phyloP scores from a whole-genome alignment of 2,329 filamentous ascomycete species.

The Calonectria honghensis region DNA sequence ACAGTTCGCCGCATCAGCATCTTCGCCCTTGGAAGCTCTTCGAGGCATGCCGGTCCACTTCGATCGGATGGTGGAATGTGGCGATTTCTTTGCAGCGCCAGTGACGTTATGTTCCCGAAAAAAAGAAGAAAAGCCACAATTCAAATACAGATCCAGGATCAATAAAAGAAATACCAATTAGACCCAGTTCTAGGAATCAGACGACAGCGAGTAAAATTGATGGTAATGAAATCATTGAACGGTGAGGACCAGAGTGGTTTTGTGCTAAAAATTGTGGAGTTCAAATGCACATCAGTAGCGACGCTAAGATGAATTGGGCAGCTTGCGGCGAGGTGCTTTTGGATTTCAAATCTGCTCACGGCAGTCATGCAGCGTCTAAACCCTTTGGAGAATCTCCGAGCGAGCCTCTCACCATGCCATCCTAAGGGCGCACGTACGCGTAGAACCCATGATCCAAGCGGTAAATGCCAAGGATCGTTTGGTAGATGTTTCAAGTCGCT shows the following conservation, averaged over 20 bases:
- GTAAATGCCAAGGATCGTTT: not conserved
- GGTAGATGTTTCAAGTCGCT: not conserved
- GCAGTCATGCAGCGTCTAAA: not conserved
- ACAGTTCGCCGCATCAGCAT: not conserved
- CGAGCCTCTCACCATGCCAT: constrained; percentile 8
- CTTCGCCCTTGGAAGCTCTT: constrained; percentile 4
- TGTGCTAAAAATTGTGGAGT: constrained; percentile 3
- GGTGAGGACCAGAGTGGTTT: constrained; percentile 17
- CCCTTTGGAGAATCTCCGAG: constrained; percentile 12
- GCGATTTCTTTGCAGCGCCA: too few species aligned
- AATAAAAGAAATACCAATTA: not conserved
- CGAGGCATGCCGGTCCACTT: constrained; percentile 8
- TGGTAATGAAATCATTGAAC: constrained; percentile 22
- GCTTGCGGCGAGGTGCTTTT: constrained; percentile 6
- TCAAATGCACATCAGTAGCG: not conserved
- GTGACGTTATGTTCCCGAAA: not conserved
- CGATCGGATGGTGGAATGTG: not conserved
- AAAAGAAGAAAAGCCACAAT: too few species aligned
- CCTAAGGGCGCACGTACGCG: not conserved
- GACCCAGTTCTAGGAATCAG: not conserved
- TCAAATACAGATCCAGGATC: not conserved
- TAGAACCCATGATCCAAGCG: not conserved
- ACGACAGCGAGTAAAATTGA: constrained; percentile 12
- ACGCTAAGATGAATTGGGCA: constrained; percentile 13
- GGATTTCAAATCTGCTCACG: not conserved